phyloP scores from a whole-genome alignment of 257 asterid species.

The Pogostemon cablin region DNA sequence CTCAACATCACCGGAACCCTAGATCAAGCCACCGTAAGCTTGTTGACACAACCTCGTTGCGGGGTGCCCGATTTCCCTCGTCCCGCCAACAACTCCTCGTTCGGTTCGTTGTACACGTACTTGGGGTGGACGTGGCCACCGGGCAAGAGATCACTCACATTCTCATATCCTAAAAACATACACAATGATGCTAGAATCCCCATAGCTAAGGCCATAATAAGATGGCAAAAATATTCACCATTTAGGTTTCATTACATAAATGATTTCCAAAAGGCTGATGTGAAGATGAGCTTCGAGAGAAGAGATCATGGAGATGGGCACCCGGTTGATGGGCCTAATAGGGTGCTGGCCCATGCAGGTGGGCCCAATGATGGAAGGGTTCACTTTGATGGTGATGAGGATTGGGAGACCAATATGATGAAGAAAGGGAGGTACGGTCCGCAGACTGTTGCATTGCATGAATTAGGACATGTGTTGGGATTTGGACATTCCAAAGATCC shows the following conservation, averaged over 20 bases:
- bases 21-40: constrained; percentile 25
- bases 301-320: constrained; percentile 33
- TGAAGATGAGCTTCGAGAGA: constrained; percentile 33
- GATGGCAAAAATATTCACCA: background rate
- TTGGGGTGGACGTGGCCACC: constrained; percentile 24
- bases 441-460: no score
- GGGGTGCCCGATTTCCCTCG: constrained; percentile 28
- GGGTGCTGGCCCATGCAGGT: constrained; percentile 35
- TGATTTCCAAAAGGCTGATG: constrained; percentile 23
- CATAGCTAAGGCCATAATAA: background rate
- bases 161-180: constrained; percentile 22
- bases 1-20: constrained; percentile 12
- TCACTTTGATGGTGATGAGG: constrained; percentile 40
- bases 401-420: constrained; percentile 17
- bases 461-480: no score
- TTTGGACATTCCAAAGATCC: no score
- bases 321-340: constrained; percentile 36
- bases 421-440: no score
- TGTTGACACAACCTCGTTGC: constrained; percentile 30
- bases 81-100: background rate
- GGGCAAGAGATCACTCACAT: constrained; percentile 21
- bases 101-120: no score
- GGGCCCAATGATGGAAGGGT: constrained; percentile 38
- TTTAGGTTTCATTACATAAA: constrained; percentile 21
- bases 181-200: background rate